Evolutionary conservation across 768 basidiomycete genomes (phyloP), one percentile per base, ranked within the genome.

Genomic region (Phylloporus arenicola): DNA sequence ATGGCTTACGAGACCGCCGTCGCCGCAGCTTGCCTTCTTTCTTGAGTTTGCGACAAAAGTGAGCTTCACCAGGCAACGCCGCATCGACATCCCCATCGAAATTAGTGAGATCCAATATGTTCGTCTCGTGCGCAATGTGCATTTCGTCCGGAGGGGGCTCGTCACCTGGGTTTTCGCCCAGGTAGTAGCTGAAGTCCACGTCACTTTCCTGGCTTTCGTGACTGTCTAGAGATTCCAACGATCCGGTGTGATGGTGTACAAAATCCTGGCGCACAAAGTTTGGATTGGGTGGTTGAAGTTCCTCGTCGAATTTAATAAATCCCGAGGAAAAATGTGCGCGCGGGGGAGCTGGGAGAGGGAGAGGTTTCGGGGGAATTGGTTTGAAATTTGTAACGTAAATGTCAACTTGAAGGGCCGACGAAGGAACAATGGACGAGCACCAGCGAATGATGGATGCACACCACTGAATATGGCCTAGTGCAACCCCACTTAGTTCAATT

Each of bases 71-170:
- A 2, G 80, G 80, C 17, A 80, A 64, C 14, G 71, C 67, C 13
- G 76, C 69, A 52, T 86, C 80, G 38, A 83, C 72, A 54, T 91
- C 88, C 22, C 86, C 87, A 52, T 89, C 85, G 59, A 88, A 91
- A 59, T 88, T 84, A 5, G 86, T 86, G 51, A 85, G 68, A 55
- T 89, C 85, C 5, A 85, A 67, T 1, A 79, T 73, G 46, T 80
- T 75, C 37, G 72, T 72, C 51, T 78, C 75, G 48, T 75, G 74
- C 4, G 71, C 68, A 2, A 69, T 58, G 41, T 63, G 62, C 24
- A 75, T 64, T 10, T 68, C 67, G 16, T 64, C 57, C 11, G 55
- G 51, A 4, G 49, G 57, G n/a, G 66, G 67, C 20, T 67, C 68
- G 14, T 48, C 45, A 3, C 70, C 68, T 2, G 58, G 63, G 38